These are phyloP conservation scores for Dichotomopilus funicola DNA, from an alignment of 2,329 filamentous ascomycete genomes.

Conservation along the genomic window DNA sequence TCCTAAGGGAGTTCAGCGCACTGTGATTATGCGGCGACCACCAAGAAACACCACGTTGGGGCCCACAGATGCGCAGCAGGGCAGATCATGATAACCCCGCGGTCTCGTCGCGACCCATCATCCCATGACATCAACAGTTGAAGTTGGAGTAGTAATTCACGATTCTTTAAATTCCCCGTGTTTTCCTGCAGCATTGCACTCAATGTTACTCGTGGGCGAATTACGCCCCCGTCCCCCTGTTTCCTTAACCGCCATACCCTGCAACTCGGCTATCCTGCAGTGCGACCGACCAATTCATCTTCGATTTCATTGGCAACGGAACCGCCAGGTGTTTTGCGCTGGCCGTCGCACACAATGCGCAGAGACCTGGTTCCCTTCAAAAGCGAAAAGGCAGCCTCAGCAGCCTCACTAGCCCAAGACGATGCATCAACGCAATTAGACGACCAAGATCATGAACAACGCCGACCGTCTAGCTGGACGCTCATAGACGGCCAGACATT, in stretches of 20 bases:
- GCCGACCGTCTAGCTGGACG: background rate
- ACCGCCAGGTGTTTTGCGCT: background rate
- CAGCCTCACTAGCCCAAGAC: background rate
- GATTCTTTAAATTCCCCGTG: background rate
- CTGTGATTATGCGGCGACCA: slow-evolving; percentile 26
- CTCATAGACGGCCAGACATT: background rate
- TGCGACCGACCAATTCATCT: background rate
- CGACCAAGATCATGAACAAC: background rate
- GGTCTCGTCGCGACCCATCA: too few relatives aligned
- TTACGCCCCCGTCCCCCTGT: background rate
- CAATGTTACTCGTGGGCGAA: too few relatives aligned
- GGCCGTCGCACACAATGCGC: background rate
- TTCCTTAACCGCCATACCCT: background rate
- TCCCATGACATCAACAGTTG: too few relatives aligned
- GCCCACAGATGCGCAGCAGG: background rate
- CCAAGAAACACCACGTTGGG: slow-evolving; percentile 1
- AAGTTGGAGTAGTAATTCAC: background rate
- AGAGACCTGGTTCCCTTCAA: background rate
- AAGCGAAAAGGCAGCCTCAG: background rate
- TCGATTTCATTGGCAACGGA: slow-evolving; percentile 3
- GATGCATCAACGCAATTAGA: background rate
- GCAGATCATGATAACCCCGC: background rate
- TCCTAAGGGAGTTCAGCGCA: slow-evolving; percentile 20
- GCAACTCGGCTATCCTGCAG: background rate
- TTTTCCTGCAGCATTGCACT: background rate